Evolutionary conservation across 202 grass and related monocot species (phyloP), one percentile per base, ranked within the genome.

Genomic region (Panicum virgatum): DNA sequence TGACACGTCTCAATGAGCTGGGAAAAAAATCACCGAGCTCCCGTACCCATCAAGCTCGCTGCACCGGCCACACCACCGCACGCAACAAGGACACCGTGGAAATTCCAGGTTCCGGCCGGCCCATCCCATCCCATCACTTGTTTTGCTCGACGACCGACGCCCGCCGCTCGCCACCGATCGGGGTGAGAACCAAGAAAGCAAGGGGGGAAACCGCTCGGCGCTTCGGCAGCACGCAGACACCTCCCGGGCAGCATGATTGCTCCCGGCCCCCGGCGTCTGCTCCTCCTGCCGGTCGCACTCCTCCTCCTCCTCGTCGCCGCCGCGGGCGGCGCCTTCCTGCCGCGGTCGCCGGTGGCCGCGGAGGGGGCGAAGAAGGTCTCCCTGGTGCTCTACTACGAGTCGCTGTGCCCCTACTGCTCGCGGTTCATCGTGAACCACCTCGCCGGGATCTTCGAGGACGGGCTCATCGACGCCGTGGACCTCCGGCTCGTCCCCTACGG

Each of bases 371-470:
- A 11, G 12, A 93, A 88, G 81, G 86, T 93, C 0, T 71, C 88
- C 27, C 86, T 93, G n/a, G 90, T 62, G 54, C 91, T 97, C 62
- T 97, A 97, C 85, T 93, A 93, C 84, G 94, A 97, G 86, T 66
- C 86, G 57, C 62, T 93, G 59, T 93, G 84, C 89, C 91, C 91
- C 16, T 92, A 89, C 84, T 93, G 86, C 91, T 88, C 88, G 32
- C 84, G 88, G 38, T 93, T 93, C 86, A 88, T 97, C 52, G 88
- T 89, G 9, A 97, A 87, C 66, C 40, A 12, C 84, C 86, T 93
- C 63, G 46, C 89, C 23, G 79, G 80, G 14, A 91, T 93, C 80
- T 84, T 89, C 68, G 48, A 89, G 20, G 50, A 85, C 62, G 88
- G 91, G 6, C 60, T 97, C 57, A 80, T 91, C 91, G 73, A 74